Evolutionary conservation across 768 basidiomycete genomes (phyloP).

Genomic region (Pleurotus ostreatus): DNA sequence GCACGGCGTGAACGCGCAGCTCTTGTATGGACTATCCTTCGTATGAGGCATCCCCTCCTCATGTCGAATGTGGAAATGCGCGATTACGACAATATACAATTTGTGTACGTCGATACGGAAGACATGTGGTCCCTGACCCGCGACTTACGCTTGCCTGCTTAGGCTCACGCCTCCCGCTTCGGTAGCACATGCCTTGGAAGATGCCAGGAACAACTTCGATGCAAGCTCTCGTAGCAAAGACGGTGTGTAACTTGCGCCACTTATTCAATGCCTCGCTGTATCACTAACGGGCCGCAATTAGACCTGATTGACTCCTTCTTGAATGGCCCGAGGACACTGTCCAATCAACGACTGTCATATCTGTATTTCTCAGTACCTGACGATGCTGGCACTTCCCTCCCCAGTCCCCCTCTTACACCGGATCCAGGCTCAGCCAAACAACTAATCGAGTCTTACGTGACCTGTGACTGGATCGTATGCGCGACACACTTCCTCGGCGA

Average conservation of each 20-base stretch:
- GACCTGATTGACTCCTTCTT: conserved; percentile 67
- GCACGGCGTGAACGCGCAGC: conserved; percentile 45
- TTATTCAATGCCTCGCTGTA: neutral
- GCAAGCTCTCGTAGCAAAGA: conserved; percentile 50
- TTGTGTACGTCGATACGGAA: conserved; percentile 44
- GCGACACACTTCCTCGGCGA: conserved; percentile 83
- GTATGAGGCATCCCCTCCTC: conserved; percentile 70
- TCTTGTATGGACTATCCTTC: conserved; percentile 68
- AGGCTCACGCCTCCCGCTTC: conserved; percentile 46
- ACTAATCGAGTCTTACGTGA: conserved; percentile 4
- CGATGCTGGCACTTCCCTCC: conserved; percentile 1
- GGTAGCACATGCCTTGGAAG: conserved; percentile 37
- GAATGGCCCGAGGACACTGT: conserved; percentile 74
- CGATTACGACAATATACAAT: conserved; percentile 59
- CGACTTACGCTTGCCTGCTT: neutral
- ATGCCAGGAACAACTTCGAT: conserved; percentile 46
- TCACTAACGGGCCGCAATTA: conserved; percentile 17
- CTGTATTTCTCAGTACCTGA: conserved; percentile 45
- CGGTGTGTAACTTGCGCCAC: conserved; percentile 31
- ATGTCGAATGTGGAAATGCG: conserved; percentile 57
- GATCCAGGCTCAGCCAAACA: conserved; percentile 10
- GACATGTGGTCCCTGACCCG: neutral
- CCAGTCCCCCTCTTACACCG: conserved; percentile 1
- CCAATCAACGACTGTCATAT: conserved; percentile 60
- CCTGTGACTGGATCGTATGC: conserved; percentile 66